A percentile compares a stretch with the other conserved stretches of the same genome.
Evolutionary conservation across 257 asterid genomes (phyloP).

Genomic region (Striga asiatica): DNA sequence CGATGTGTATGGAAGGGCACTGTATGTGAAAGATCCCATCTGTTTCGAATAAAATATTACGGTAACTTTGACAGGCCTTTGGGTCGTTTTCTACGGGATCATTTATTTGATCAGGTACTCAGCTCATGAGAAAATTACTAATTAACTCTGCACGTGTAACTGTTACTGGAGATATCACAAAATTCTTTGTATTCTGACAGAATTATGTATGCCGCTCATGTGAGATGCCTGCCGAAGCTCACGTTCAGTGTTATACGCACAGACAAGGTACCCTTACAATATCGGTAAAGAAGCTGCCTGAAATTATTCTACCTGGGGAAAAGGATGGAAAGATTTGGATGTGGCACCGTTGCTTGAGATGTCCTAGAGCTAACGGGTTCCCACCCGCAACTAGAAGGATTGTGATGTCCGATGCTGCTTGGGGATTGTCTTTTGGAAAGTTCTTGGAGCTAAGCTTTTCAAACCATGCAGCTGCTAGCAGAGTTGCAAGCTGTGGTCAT

Average conservation of each 20-base stretch:
- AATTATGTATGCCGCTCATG: slow-evolving; percentile 70
- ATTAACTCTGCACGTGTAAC: background rate
- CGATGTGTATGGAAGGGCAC: slow-evolving; percentile 95
- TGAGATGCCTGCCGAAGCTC: slow-evolving; percentile 93
- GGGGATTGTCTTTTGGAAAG: slow-evolving; percentile 98
- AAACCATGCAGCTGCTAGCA: slow-evolving; percentile 97
- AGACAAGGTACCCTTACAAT: slow-evolving; percentile 92
- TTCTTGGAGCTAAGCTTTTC: slow-evolving; percentile 97
- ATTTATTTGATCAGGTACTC: slow-evolving; percentile 84
- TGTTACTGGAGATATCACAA: background rate
- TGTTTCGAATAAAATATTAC: slow-evolving; percentile 81
- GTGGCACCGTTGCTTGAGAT: slow-evolving; percentile 97
- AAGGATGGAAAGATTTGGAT: slow-evolving; percentile 93
- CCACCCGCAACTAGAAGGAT: slow-evolving; percentile 94
- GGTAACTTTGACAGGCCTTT: slow-evolving; percentile 85
- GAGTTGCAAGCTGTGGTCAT: slow-evolving; percentile 99
- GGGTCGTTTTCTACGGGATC: slow-evolving; percentile 87
- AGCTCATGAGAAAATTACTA: slow-evolving; percentile 11
- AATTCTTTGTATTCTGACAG: slow-evolving; percentile 30
- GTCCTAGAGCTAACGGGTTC: slow-evolving; percentile 78
- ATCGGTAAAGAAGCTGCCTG: slow-evolving; percentile 81
- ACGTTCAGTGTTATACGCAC: slow-evolving; percentile 92
- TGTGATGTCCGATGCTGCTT: slow-evolving; percentile 98
- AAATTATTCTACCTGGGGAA: slow-evolving; percentile 67
- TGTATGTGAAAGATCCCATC: slow-evolving; percentile 87